Conservation (phyloP, 2,329 filamentous ascomycete species). For the Trichothecium sympodiale region DNA sequence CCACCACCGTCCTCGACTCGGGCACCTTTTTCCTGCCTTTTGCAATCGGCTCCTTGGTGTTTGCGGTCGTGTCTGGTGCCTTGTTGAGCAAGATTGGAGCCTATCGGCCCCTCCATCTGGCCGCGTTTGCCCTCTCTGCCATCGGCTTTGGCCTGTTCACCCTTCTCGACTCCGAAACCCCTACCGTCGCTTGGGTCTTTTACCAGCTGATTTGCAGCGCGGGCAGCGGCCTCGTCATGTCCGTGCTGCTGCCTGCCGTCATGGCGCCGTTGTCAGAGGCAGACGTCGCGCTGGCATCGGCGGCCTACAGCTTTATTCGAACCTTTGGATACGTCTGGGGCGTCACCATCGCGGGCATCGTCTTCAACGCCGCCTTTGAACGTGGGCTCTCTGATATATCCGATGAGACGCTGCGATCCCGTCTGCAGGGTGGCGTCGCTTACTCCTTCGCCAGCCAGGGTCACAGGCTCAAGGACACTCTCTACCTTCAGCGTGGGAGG, state of each 20-base stretch:
- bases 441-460: no score
- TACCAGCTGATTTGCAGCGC: slow-evolving; percentile 27
- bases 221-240: slow-evolving; percentile 30
- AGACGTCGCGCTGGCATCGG: slow-evolving; percentile 25
- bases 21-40: slow-evolving; percentile 17
- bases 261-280: slow-evolving; percentile 25
- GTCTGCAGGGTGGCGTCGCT: no score
- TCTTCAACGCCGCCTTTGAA: no score
- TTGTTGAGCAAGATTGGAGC: slow-evolving; percentile 14
- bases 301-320: slow-evolving; percentile 32
- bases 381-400: no score
- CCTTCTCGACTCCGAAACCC: slow-evolving; percentile 23
- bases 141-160: slow-evolving; percentile 30
- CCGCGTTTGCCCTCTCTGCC: slow-evolving; percentile 19
- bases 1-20: slow-evolving; percentile 13
- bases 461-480: no score
- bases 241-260: slow-evolving; percentile 30
- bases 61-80: slow-evolving; percentile 9
- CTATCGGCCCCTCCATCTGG: slow-evolving; percentile 17
- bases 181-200: slow-evolving; percentile 25
- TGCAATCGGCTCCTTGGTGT: slow-evolving; percentile 10
- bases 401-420: no score
- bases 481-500: no score
- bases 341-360: slow-evolving; percentile 27
- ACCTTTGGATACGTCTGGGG: slow-evolving; percentile 36